Evolutionary conservation across 208 protist genomes (phyloP), one percentile per base, ranked within the genome.

Genomic region (Herpetomonas samuelpessoai): DNA sequence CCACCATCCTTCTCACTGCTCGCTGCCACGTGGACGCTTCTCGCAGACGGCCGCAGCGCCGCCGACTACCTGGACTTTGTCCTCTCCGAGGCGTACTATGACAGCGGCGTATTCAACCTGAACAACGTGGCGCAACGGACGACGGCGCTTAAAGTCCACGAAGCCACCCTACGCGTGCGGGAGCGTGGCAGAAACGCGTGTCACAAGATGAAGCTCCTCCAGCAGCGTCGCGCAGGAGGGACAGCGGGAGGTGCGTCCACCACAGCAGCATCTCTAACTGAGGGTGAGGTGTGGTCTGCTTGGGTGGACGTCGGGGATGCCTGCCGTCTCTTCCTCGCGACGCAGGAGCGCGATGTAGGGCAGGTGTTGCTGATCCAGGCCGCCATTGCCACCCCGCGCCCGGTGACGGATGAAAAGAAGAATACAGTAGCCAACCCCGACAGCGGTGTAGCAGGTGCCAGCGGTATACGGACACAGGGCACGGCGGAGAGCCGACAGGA

Each of bases 11-110:
- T 44, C 29, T 12, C 25, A 14, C 16, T 30, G 26, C n/a, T 63
- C 3, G 69, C 54, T 0, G 82, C 72, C 3, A 62, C 72, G 12
- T 89, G 75, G 68, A 86, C 83, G 9, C 64, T 95, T 14, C 26
- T 89, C 0, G 59, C 65, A 0, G 85, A 95, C 26, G 80, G 78
- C 35, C 81, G 88, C 57, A 81, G 60, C 44, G 70, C 81, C 4
- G 69, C 67, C 10, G 79, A 88, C 16, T 95, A 84, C 50, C 50
- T 91, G 38, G 85, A 92, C 27, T 88, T 82, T 39, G 49, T 76
- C 19, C 41, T 87, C 35, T 62, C 62, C 24, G 84, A 91, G 75
- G 83, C 76, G 60, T 29, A 69, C 51, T 88, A 92, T 60, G 74
- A 92, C 41, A 74, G 49, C 4, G 71, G 62, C 39, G 57, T 68